Evolutionary conservation across 108 stramenopile genomes (phyloP), one percentile per base, ranked within the genome.

Genomic region (Discostella stelligeroides): DNA sequence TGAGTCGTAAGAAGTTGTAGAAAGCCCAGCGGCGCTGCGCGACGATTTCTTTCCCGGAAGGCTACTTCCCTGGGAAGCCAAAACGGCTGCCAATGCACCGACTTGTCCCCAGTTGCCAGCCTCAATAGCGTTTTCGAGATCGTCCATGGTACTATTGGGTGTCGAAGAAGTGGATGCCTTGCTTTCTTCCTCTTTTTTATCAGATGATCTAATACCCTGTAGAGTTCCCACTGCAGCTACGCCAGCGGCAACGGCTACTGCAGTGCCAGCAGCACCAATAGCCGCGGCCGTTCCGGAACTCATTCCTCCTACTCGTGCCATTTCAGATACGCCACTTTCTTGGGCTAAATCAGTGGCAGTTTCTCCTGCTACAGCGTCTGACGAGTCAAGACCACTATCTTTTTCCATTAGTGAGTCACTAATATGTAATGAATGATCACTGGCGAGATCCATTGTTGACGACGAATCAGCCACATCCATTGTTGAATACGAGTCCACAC

Each of bases 81-180:
- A 75, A 21, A 91, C 54, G 9, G 93, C 93, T 8, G 93, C 93
- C 42, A 91, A 81, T 4, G 86, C 90, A 54, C 93, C 90, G 4
- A 94, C 93, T 40, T 89, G 89, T 30, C 89, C 90, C 93, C 93
- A 94, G 54, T 94, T 88, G 39, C 93, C 93, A 49, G 86, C 70
- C 71, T 94, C 88, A 68, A 94, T 92, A 13, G 86, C 87, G 11
- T 59, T 48, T 59, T 91, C 90, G 42, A 94, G 83, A 48, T 94
- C 88, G 20, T 82, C 75, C 69, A 78, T 48, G 48, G 76, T 42
- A 27, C 55, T 59, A 28, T 13, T 39, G n/a, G 73, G 38, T 17
- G 41, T 23, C 37, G 63, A 29, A n/a, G 29, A 47, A 0, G 57
- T 20, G 38, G 29, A 25, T 15, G 45, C 34, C 30, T 30, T 15